Base-by-base conservation (phyloP, 2,329 filamentous ascomycete genomes). In the Monilinia polystroma region DNA sequence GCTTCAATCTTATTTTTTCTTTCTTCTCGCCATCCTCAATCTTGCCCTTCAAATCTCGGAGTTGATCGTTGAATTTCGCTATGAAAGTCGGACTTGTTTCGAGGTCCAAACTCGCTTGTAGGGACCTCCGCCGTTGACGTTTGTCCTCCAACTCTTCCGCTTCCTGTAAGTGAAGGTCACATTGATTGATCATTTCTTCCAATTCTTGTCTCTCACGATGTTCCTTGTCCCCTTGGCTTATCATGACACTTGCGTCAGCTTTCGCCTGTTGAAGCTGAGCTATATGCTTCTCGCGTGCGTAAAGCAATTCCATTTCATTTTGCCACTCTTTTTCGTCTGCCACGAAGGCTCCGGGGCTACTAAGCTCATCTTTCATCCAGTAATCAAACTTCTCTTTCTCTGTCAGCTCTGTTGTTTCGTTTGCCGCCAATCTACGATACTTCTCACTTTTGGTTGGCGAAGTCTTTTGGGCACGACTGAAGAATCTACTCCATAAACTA, bases 231-330 rank as follows among this genome's bases (percentile, higher is more conserved):
- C 35, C 56, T n/a, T 11, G n/a, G 6, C 16, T 49, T 11, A 60
- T 47, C 57, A 11, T 20, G 18, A 8, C 20, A 35, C 8, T n/a
- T 18, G 58, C 45, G 7, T 4, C 20, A 10, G 20, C 2, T 38
- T 14, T 51, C 58, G 12, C 7, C 18, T 23, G 29, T 6, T 38
- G 32, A 26, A 60, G 29, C 45, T 29, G 35, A 4, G 29, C 58
- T 16, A 60, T 11, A 32, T 60, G n/a, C 10, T 12, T 38, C n/a
- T 62, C 45, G n/a, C 58, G 45, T 38, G 58, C 58, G 41, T 62
- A 16, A 4, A 20, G 4, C 10, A 38, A 16, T 26, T 62, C 45
- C 6, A 18, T 52, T 26, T 41, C 45, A 4, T 23, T 16, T n/a
- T 23, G 32, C n/a, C 14, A 29, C 26, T 26, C 8, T 5, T 11